Base-by-base conservation (phyloP, 2,329 filamentous ascomycete genomes). In the Phyllosticta capitalensis region DNA sequence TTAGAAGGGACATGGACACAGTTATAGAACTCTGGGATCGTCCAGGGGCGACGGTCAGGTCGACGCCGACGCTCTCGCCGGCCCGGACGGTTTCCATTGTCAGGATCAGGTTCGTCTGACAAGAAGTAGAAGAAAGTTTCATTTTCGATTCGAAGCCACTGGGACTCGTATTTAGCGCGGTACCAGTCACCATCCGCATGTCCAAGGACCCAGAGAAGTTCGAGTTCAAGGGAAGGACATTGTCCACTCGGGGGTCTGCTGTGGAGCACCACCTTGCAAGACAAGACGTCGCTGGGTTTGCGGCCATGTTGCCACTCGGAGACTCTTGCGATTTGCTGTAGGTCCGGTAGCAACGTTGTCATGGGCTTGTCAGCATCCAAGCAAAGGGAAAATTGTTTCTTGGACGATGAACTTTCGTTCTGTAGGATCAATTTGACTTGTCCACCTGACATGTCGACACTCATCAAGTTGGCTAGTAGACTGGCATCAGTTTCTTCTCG, bases 21-120 rank as follows among this genome's bases (percentile, higher is more conserved):
- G 56, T 87, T 80, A 66, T 91, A 92, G 67, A 92, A 92, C 60
- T 82, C 79, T 54, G 78, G 75, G 10, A 80, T 75, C 3, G 74
- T 72, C 77, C 79, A 81, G 56, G 64, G 77, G 68, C 30, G 30
- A 38, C 30, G 30, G 5, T 10, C 9, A 3, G 30, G 30, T 14
- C 30, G 30, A 2, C 7, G 9, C 17, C n/a, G 21, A 24, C 17
- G 20, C 26, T 53, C 52, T 9, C 20, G 24, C 21, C 30, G 12
- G 5, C 30, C 17, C 30, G 30, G 30, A 38, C 17, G 30, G 10
- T 38, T 38, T 38, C 17, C 30, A 9, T n/a, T n/a, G 10, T 49
- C 56, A 9, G 6, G 14, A 1, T 5, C 10, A 19, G 6, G 17
- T 19, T 9, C 12, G 6, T 21, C 38, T 38, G 57, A 52, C 3